Base-by-base conservation (phyloP, 169 alveolate genomes). In the Ichthyophthirius multifiliis region DNA sequence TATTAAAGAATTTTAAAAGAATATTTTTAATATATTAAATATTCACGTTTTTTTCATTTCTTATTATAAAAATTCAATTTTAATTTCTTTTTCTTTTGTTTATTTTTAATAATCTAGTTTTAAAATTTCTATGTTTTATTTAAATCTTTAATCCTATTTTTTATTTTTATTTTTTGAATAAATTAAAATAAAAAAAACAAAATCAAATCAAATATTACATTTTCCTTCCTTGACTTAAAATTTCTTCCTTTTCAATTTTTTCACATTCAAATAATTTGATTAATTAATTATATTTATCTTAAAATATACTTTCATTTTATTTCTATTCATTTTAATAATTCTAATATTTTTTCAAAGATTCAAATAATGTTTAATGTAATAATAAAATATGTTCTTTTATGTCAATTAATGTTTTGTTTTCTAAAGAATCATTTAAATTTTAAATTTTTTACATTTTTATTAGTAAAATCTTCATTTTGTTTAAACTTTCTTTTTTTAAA, bases 61-160 rank as follows among this genome's bases (percentile, higher is more conserved):
- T 71, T 71, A 23, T 71, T 71, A 39, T 31, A 39, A 39, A 43
- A 71, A 23, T 71, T 71, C 39, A 1, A 41, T 73, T 73, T 73
- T 43, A 6, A 27, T 31, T 9, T 45, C 46, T 18, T 64, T 43
- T 41, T 73, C 79, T 73, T 73, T 37, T 12, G 20, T 1, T 45
- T 73, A 20, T 41, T 73, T 73, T 20, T 16, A 27, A 15, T 34
- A 55, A 6, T 55, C 71, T 7, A 55, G 13, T 27, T 55, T 55
- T 10, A 55, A 23, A 27, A 27, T 55, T 55, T 55, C 71, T 16
- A 55, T 13, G 31, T 55, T 55, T 55, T 55, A 27, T 55, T 55
- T 20, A 55, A 27, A 23, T 55, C 71, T 55, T 55, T 55, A 6
- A 55, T 55, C 71, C 71, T 55, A 9, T 15, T 0, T 3, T 4